Percentiles rank a stretch among this genome's conserved stretches.
Evolutionary conservation across 257 asterid species (phyloP).

Genomic region (Perilla frutescens): DNA sequence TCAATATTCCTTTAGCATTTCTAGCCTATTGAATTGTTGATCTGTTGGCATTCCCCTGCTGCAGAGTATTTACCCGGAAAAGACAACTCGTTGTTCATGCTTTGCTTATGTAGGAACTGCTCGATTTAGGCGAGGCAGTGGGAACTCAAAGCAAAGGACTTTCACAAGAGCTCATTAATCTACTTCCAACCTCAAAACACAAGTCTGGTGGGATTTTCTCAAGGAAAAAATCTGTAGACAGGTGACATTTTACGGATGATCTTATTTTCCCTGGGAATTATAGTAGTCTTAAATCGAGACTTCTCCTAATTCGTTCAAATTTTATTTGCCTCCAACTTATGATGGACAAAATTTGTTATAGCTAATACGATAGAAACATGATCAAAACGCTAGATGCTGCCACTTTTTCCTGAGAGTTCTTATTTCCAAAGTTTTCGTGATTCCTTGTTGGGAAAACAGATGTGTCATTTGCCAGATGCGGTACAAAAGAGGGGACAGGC

Average conservation of each 20-base stretch:
- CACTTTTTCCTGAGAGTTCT: not conserved
- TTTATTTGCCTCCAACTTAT: not conserved
- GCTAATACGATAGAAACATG: not conserved
- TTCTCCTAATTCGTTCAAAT: not conserved
- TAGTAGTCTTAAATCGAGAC: not conserved
- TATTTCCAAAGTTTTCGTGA: not conserved
- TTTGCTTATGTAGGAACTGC: slow-evolving; percentile 68
- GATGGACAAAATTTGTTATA: no score
- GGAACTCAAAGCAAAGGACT: slow-evolving; percentile 91
- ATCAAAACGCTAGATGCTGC: not conserved
- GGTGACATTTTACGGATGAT: slow-evolving; percentile 39
- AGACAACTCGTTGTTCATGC: slow-evolving; percentile 1
- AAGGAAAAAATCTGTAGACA: slow-evolving; percentile 72
- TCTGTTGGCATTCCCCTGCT: slow-evolving; percentile 9
- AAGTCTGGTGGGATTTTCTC: slow-evolving; percentile 84
- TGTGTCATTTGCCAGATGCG: slow-evolving; percentile 94
- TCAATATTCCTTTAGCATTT: not conserved
- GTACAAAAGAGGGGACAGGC: slow-evolving; percentile 85
- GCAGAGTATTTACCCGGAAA: not conserved
- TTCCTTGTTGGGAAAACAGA: slow-evolving; percentile 49
- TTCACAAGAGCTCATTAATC: slow-evolving; percentile 74
- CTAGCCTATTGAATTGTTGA: not conserved
- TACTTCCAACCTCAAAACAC: slow-evolving; percentile 78
- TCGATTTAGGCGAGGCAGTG: slow-evolving; percentile 90
- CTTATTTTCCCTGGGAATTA: not conserved